Evolutionary conservation across 176 grass and related monocot genomes (phyloP), one percentile per base, ranked within the genome.

Genomic region (Phragmites australis): DNA sequence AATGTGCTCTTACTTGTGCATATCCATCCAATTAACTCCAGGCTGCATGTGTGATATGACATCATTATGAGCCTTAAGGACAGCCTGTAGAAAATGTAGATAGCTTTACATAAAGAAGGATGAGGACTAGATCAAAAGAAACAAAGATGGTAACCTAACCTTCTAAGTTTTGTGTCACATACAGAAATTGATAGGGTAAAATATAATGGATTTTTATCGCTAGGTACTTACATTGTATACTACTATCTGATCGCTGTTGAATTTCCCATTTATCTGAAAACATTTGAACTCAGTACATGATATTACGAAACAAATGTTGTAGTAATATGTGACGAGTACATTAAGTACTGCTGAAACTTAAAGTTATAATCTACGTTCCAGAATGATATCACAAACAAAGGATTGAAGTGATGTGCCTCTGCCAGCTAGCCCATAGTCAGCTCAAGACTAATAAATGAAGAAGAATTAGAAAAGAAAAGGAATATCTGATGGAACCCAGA

Each of bases 221-320:
- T 41, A 75, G 32, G 23, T 64, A 90, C 95, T 91, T 89, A 98
- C 96, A 84, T 91, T 94, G 61, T 98, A 94, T 87, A 98, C 68
- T 75, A 89, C 42, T 81, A 50, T 75, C 81, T 98, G 96, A 48
- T 84, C 85, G 72, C 39, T 78, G 34, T 66, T 89, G 82, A 98
- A 98, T 83, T 98, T 98, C 18, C 96, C 96, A 77, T 98, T 98
- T 67, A 98, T 89, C 96, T 98, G 72, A 58, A 81, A 81, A 85
- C 13, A 84, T 53, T 76, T 52, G 49, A 76, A 40, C 6, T 23
- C 14, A 62, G 57, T 59, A 85, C 21, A 83, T 74, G 47, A 37
- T 11, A 81, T 47, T 40, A 71, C 9, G 29, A 45, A 29, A 81
- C 1, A 79, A 46, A 79, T 2, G 27, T 26, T 56, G 25, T 60